Evolutionary conservation across 2,329 filamentous ascomycete species (phyloP).

Genomic region (Orbilia blumenaviensis): DNA sequence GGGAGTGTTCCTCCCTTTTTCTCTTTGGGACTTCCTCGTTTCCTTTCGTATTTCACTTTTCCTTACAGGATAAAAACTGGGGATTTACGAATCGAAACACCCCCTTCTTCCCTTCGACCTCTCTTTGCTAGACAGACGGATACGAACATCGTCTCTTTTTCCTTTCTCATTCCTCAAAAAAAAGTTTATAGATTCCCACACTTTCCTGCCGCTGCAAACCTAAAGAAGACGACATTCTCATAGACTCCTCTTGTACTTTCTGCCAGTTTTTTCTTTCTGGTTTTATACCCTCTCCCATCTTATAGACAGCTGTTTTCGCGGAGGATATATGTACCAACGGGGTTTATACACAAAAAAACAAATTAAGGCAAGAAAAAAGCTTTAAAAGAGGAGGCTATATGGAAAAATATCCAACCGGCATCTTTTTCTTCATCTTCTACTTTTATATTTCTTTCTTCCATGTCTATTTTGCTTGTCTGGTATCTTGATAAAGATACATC

Average conservation of each 20-base stretch:
- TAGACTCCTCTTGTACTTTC: neutral
- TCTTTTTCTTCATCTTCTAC: neutral
- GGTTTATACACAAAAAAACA: too few species aligned
- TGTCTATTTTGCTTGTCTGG: too few species aligned
- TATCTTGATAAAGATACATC: neutral
- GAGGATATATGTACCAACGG: too few species aligned
- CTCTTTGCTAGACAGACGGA: constrained; percentile 11
- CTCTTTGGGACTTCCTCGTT: neutral
- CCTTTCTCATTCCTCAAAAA: neutral
- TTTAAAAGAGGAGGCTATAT: too few species aligned
- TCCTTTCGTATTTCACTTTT: neutral
- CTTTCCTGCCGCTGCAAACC: neutral
- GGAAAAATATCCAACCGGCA: neutral
- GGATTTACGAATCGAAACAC: constrained; percentile 10
- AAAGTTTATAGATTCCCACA: constrained; percentile 43
- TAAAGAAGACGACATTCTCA: neutral
- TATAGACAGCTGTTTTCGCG: neutral
- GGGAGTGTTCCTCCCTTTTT: neutral
- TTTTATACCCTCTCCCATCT: neutral
- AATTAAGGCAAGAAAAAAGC: too few species aligned
- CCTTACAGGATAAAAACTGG: neutral
- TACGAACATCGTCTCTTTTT: constrained; percentile 7
- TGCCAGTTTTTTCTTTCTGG: neutral
- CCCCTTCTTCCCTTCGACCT: too few species aligned
- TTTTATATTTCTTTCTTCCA: too few species aligned